Conservation (phyloP, 139 green algal species). For the Eudorina sp. region DNA sequence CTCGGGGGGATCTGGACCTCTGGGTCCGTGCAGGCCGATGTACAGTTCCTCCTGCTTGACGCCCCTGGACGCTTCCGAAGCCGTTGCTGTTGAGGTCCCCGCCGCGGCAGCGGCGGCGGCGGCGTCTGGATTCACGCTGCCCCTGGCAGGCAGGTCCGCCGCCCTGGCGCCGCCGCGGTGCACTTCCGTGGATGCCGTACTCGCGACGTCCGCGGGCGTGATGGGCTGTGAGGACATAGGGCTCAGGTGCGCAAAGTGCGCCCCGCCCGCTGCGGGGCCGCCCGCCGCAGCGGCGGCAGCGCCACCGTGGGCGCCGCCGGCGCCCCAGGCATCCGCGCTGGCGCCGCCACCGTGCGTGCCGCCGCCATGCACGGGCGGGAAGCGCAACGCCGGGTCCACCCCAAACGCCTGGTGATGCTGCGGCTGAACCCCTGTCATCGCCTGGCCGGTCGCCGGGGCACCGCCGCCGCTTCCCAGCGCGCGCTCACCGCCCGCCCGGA, state of each 20-base stretch:
- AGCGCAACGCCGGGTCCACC: neutral
- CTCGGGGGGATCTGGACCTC: too few species aligned
- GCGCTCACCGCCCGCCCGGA: neutral
- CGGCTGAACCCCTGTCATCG: neutral
- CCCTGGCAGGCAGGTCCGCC: neutral
- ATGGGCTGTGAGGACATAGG: neutral
- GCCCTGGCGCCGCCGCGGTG: neutral
- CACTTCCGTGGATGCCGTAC: conserved; percentile 3
- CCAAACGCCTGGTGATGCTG: neutral
- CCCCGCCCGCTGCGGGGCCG: neutral
- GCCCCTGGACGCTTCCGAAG: neutral
- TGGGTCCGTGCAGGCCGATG: neutral
- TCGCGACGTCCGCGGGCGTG: neutral
- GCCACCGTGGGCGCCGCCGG: neutral
- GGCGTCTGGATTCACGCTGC: neutral
- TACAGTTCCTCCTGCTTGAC: conserved; percentile 8
- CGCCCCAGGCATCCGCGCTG: neutral
- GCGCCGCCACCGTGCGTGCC: too few species aligned
- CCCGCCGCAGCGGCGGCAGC: neutral
- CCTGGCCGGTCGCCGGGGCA: too few species aligned
- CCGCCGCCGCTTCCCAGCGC: neutral
- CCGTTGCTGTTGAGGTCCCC: neutral
- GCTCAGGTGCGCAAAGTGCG: neutral
- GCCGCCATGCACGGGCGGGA: too few species aligned
- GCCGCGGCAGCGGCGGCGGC: neutral